Percentiles rank a stretch among this genome's conserved stretches.
phyloP scores from a whole-genome alignment of 495 filamentous ascomycete species.

The Lophiostoma macrostomum region DNA sequence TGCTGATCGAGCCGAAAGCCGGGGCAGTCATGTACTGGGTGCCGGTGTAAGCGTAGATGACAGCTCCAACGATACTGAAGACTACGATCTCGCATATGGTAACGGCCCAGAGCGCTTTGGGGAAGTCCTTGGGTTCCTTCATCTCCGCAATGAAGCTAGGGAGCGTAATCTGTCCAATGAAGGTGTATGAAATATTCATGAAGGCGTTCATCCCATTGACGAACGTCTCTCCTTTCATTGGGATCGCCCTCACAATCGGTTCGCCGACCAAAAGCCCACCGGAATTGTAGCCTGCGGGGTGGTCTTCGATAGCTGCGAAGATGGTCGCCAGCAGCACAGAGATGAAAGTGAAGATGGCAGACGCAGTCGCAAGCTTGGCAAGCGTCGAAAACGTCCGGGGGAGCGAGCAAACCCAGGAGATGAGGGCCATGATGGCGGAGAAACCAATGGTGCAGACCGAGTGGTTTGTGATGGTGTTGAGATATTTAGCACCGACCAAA shows the following conservation, averaged over 20 bases:
- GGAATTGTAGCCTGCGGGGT: constrained; percentile 52
- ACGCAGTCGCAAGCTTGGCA: constrained; percentile 69
- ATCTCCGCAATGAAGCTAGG: constrained; percentile 92
- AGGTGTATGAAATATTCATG: constrained; percentile 87
- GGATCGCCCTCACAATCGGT: constrained; percentile 62
- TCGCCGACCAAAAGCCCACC: too few species aligned
- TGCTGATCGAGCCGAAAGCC: constrained; percentile 74
- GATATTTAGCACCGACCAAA: constrained; percentile 72
- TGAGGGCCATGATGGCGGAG: constrained; percentile 61
- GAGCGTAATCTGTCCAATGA: constrained; percentile 88
- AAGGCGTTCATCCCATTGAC: constrained; percentile 77
- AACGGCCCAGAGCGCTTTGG: constrained; percentile 82
- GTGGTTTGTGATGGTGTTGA: constrained; percentile 75
- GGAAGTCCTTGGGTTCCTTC: constrained; percentile 81
- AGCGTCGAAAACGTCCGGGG: constrained; percentile 77
- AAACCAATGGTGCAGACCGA: constrained; percentile 71
- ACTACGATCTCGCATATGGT: constrained; percentile 81
- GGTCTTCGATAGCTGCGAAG: constrained; percentile 68
- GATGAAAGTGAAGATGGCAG: constrained; percentile 80
- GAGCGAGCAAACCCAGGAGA: constrained; percentile 72
- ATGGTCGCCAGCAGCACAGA: constrained; percentile 77
- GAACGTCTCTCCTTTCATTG: constrained; percentile 69
- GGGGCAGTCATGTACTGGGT: constrained; percentile 79
- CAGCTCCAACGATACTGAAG: constrained; percentile 70
- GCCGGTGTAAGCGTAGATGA: constrained; percentile 78